phyloP scores from a whole-genome alignment of 2,329 filamentous ascomycete genomes.

The Cladosporium sp. region DNA sequence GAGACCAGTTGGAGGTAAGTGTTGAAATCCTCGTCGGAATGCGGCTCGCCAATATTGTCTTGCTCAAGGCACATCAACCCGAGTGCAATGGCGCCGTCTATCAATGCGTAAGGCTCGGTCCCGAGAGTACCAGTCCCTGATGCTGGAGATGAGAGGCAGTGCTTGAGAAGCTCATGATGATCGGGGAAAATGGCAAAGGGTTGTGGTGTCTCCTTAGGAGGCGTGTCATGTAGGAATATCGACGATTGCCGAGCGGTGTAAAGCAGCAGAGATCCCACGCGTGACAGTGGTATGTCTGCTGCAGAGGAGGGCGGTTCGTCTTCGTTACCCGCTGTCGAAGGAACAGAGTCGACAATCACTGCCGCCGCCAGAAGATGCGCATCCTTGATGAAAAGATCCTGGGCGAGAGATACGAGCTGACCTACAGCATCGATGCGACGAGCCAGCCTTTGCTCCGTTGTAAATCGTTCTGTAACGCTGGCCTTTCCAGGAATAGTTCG shows the following conservation, averaged over 20 bases:
- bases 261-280: slow-evolving; percentile 49
- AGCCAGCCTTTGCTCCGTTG: slow-evolving; percentile 55
- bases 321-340: slow-evolving; percentile 40
- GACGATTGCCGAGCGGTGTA: slow-evolving; percentile 48
- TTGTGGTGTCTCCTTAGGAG: slow-evolving; percentile 28
- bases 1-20: slow-evolving; percentile 47
- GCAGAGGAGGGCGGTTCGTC: slow-evolving; percentile 49
- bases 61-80: slow-evolving; percentile 45
- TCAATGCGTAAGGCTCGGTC: slow-evolving; percentile 44
- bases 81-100: slow-evolving; percentile 50
- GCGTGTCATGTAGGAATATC: slow-evolving; percentile 42
- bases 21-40: slow-evolving; percentile 46
- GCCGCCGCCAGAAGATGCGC: slow-evolving; percentile 42
- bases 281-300: slow-evolving; percentile 50
- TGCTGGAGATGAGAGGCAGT: slow-evolving; percentile 41
- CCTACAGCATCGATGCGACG: slow-evolving; percentile 62
- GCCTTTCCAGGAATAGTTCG: slow-evolving; percentile 55
- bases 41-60: slow-evolving; percentile 39
- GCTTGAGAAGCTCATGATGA: slow-evolving; percentile 44
- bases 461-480: slow-evolving; percentile 59
- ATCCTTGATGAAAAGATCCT: slow-evolving; percentile 48
- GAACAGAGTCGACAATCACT: slow-evolving; percentile 34
- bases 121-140: slow-evolving; percentile 35
- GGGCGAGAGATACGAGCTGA: slow-evolving; percentile 62
- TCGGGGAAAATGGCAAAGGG: slow-evolving; percentile 48